Percentiles rank a stretch among this genome's conserved stretches.
phyloP scores from a whole-genome alignment of 1,139 yeast species.

The Candida freyschussii region DNA sequence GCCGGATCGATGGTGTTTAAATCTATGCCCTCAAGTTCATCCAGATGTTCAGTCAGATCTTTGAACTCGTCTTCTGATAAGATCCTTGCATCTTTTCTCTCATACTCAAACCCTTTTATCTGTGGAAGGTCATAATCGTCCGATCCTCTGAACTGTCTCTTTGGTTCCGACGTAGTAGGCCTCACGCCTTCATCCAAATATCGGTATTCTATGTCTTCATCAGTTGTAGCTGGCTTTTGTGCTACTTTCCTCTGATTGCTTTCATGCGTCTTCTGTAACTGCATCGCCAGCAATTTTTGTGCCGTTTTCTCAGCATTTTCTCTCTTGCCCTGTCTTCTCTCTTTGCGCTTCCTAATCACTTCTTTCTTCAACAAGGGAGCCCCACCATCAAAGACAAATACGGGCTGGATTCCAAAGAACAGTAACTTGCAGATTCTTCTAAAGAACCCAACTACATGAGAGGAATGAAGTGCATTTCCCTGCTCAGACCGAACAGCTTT shows the following conservation, averaged over 20 bases:
- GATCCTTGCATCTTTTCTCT: slow-evolving; percentile 60
- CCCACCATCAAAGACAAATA: slow-evolving; percentile 97
- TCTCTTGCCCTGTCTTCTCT: slow-evolving; percentile 68
- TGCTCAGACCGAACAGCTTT: slow-evolving; percentile 89
- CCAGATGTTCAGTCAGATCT: slow-evolving; percentile 54
- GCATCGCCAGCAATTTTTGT: slow-evolving; percentile 71
- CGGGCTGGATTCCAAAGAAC: slow-evolving; percentile 85
- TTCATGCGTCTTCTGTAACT: slow-evolving; percentile 51
- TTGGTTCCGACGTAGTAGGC: slow-evolving; percentile 7
- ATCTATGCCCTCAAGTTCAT: slow-evolving; percentile 68
- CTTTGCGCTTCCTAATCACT: slow-evolving; percentile 67
- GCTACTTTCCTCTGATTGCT: slow-evolving; percentile 6
- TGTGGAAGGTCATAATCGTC: slow-evolving; percentile 89
- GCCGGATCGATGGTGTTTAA: slow-evolving; percentile 66
- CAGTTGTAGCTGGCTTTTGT: slow-evolving; percentile 17
- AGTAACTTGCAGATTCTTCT: slow-evolving; percentile 86
- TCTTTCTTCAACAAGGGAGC: slow-evolving; percentile 81
- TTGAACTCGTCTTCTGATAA: slow-evolving; percentile 68
- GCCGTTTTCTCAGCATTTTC: slow-evolving; percentile 76
- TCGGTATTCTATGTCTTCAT: slow-evolving; percentile 28
- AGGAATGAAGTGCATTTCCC: slow-evolving; percentile 71
- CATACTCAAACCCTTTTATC: slow-evolving; percentile 42
- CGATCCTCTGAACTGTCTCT: slow-evolving; percentile 32
- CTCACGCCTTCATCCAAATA: slow-evolving; percentile 41
- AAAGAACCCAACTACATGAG: slow-evolving; percentile 93